Conservation (phyloP, 2,329 filamentous ascomycete genomes). For the Cordyceps cicadae region DNA sequence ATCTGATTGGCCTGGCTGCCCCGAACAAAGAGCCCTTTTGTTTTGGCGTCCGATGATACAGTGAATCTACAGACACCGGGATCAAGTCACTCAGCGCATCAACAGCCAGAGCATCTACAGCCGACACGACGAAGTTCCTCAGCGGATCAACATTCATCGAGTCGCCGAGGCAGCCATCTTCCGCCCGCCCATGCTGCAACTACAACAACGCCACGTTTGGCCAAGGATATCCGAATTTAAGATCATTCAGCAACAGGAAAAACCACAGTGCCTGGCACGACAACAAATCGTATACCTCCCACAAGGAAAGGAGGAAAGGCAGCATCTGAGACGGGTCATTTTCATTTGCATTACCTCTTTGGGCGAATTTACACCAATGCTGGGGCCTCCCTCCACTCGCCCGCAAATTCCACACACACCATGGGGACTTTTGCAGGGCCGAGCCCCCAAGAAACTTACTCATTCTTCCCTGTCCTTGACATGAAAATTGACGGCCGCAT, state of each 20-base stretch:
- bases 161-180: too few species aligned
- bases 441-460: background rate
- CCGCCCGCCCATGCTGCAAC: too few species aligned
- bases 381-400: background rate
- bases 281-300: background rate
- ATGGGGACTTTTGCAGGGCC: slow-evolving; percentile 2
- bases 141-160: too few species aligned
- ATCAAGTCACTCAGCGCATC: too few species aligned
- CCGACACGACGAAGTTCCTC: too few species aligned
- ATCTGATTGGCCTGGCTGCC: too few species aligned
- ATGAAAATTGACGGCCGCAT: background rate
- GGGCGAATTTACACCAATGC: background rate
- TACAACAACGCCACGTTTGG: too few species aligned
- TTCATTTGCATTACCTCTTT: background rate
- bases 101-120: too few species aligned
- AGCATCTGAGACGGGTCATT: background rate
- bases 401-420: background rate
- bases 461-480: background rate
- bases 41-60: too few species aligned
- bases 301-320: background rate
- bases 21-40: too few species aligned
- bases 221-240: too few species aligned
- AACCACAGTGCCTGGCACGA: background rate
- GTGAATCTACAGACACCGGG: too few species aligned
- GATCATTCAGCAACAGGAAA: background rate